Percentiles rank a stretch among this genome's conserved stretches.
These are phyloP conservation scores for Clitocybe nebularis DNA, from an alignment of 1,284 basidiomycete species.

Conservation along the genomic window DNA sequence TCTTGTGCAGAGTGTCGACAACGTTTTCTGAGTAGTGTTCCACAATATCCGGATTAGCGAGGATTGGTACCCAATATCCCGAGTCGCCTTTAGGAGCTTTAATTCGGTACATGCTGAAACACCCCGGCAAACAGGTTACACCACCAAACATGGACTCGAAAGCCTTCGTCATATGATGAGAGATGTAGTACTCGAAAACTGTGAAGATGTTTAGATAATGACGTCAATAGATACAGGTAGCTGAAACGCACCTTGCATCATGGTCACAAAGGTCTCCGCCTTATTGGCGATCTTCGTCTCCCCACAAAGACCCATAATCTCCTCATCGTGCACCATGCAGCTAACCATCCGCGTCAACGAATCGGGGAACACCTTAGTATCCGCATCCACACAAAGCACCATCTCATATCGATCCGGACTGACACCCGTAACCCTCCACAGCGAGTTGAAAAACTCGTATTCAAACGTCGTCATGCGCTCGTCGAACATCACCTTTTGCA, in stretches of 20 bases:
- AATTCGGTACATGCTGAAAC: slow-evolving; percentile 99
- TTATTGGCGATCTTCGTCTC: slow-evolving; percentile 99
- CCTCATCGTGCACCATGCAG: slow-evolving; percentile 92
- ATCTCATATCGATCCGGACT: slow-evolving; percentile 97
- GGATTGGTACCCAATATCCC: slow-evolving; percentile 97
- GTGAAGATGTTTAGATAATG: no score
- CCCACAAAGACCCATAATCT: slow-evolving; percentile 98
- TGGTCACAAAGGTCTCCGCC: slow-evolving; percentile 95
- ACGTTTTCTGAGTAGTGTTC: slow-evolving; percentile 98
- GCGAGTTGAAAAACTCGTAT: slow-evolving; percentile 98
- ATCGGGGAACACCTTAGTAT: slow-evolving; percentile 97
- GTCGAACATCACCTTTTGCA: slow-evolving; percentile 99
- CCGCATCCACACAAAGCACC: slow-evolving; percentile 96
- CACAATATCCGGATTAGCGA: slow-evolving; percentile 96
- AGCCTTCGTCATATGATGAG: slow-evolving; percentile 97
- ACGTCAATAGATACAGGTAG: no score
- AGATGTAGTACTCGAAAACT: slow-evolving; percentile 99
- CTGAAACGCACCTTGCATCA: slow-evolving; percentile 84
- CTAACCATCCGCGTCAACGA: slow-evolving; percentile 89
- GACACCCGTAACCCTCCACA: slow-evolving; percentile 93
- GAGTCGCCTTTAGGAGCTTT: slow-evolving; percentile 92
- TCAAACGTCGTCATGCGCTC: slow-evolving; percentile 99
- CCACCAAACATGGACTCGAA: slow-evolving; percentile 99
- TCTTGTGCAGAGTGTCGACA: slow-evolving; percentile 98
- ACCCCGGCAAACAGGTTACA: slow-evolving; percentile 98